Evolutionary conservation across 768 basidiomycete genomes (phyloP).

Genomic region (Lactifluus hygrophoroides): DNA sequence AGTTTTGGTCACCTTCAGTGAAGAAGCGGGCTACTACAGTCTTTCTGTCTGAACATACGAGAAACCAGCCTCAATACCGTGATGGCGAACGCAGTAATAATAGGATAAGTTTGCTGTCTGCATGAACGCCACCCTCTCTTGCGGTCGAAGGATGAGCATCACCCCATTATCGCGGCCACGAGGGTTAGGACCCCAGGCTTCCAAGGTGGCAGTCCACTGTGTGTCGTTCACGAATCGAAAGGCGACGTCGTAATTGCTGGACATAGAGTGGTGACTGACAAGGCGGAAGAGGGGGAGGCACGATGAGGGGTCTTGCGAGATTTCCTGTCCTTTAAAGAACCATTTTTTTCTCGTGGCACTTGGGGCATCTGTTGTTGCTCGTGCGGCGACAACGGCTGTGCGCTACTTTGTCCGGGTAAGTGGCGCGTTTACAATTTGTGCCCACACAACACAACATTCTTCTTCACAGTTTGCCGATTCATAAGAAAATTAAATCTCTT

Average conservation of each 20-base stretch:
- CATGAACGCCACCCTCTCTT: slow-evolving; percentile 39
- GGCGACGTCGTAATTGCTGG: slow-evolving; percentile 41
- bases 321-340: not conserved
- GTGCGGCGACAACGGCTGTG: slow-evolving; percentile 12
- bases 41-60: slow-evolving; percentile 31
- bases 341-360: not conserved
- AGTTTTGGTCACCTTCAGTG: not conserved
- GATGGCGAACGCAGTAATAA: slow-evolving; percentile 38
- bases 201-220: slow-evolving; percentile 31
- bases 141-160: slow-evolving; percentile 29
- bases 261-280: not conserved
- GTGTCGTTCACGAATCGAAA: slow-evolving; percentile 47
- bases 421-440: slow-evolving; percentile 6
- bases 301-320: not conserved
- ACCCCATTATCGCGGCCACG: slow-evolving; percentile 26
- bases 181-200: slow-evolving; percentile 24
- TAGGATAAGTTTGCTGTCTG: slow-evolving; percentile 42
- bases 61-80: slow-evolving; percentile 33
- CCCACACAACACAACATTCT: not conserved
- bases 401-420: slow-evolving; percentile 9
- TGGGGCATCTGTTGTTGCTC: slow-evolving; percentile 1
- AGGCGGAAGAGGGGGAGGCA: not conserved
- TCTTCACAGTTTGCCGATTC: not conserved
- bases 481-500: not conserved
- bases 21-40: not conserved